Evolutionary conservation across 2,329 filamentous ascomycete species (phyloP).

Genomic region (Metarhizium brunneum): DNA sequence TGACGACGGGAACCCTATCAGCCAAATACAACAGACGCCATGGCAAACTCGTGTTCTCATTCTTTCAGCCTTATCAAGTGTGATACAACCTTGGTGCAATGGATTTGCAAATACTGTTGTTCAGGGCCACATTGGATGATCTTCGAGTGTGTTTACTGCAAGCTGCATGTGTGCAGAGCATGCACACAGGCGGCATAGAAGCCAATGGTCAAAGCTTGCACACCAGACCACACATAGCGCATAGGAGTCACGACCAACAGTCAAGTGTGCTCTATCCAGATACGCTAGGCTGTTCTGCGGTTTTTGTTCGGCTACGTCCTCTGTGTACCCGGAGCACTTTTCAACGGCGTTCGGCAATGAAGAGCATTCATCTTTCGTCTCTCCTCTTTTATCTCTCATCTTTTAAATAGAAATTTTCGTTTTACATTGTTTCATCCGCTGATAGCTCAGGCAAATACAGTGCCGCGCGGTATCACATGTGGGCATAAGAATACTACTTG

Average conservation of each 20-base stretch:
- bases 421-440: not conserved
- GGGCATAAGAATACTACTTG: not conserved
- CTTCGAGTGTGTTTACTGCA: constrained; percentile 61
- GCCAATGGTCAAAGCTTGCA: not conserved
- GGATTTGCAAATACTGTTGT: constrained; percentile 56
- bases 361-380: not conserved
- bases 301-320: not conserved
- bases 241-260: not conserved
- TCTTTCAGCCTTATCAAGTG: constrained; percentile 59
- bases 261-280: not conserved
- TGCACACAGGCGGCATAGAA: constrained; percentile 36
- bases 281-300: not conserved
- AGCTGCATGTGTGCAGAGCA: constrained; percentile 52
- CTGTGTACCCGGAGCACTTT: not conserved
- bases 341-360: not conserved
- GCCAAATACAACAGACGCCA: constrained; percentile 15
- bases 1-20: not conserved
- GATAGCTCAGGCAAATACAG: constrained; percentile 1
- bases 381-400: too few relatives aligned
- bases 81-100: constrained; percentile 55
- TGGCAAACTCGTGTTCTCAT: constrained; percentile 50
- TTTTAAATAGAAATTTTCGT: not conserved
- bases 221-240: not conserved
- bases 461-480: not conserved
- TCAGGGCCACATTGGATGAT: constrained; percentile 60